Evolutionary conservation across 352 stramenopile species (phyloP), one percentile per base, ranked within the genome.

Genomic region (Pythium aphanidermatum): DNA sequence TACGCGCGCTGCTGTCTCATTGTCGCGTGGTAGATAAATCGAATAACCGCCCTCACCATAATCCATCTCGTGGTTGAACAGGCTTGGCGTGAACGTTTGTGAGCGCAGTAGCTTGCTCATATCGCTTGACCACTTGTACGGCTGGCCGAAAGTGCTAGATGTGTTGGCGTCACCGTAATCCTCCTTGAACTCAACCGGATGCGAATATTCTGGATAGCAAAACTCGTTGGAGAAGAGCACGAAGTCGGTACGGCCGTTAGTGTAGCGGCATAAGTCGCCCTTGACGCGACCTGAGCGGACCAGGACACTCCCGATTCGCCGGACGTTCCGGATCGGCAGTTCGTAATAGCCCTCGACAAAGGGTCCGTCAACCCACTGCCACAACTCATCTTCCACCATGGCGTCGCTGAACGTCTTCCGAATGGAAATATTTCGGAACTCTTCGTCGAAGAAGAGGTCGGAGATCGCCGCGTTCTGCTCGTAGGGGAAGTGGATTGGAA

Each of bases 321-420:
- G 71, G 27, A 51, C 77, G 60, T 88, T 88, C 23, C 73, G 68
- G 35, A 84, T 59, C 4, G 74, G 65, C 46, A 73, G 59, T 14
- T 84, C 60, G 51, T 91, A 91, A 38, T 78, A 87, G 36, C 78
- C 71, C 12, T 73, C 68, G n/a, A 88, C 34, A 51, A 91, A 65
- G 0, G 75, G 73, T 8, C 76, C 78, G 21, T 69, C 48, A 1
- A 66, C 53, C 78, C 78, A 91, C 37, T 88, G 61, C 79, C 79
- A 91, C 43, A 91, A 75, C 34, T 88, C 78, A 8, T 64, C 59
- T 35, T 87, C 70, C 23, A 65, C 56, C 53, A 74, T 74, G 32
- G 83, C 62, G 35, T 86, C 75, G 42, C 74, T 55, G 35, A 88
- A 86, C 13, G 57, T 86, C 55, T 86, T 86, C 7, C 62, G 62